Evolutionary conservation across 116 monocot species (phyloP).

Genomic region (Zostera marina): DNA sequence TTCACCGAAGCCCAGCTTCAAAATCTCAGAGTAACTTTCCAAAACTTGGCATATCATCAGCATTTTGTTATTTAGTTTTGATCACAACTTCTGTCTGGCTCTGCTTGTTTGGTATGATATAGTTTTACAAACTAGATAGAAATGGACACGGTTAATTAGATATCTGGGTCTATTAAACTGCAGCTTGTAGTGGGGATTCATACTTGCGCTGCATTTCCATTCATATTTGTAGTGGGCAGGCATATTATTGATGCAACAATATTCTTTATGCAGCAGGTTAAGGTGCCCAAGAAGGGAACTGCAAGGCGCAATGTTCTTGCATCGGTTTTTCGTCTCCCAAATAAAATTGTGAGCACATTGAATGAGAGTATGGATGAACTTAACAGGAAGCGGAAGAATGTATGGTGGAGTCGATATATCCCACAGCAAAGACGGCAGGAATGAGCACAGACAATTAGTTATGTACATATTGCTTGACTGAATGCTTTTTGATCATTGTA

Average conservation of each 20-base stretch:
- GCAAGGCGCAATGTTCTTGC: constrained; percentile 59
- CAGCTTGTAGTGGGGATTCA: neutral
- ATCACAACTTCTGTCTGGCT: neutral
- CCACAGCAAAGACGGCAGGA: constrained; percentile 45
- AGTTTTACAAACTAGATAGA: neutral
- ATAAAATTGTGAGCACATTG: constrained; percentile 59
- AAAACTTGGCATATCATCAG: neutral
- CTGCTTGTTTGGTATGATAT: neutral
- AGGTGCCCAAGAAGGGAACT: constrained; percentile 48
- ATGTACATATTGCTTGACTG: too few species aligned
- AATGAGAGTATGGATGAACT: constrained; percentile 82
- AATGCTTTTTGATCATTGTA: too few species aligned
- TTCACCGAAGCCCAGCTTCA: constrained; percentile 93
- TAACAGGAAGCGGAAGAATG: constrained; percentile 45
- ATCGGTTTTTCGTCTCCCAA: constrained; percentile 61
- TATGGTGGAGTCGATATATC: constrained; percentile 97
- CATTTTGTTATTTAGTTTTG: neutral
- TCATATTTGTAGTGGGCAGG: too few species aligned
- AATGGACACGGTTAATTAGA: neutral
- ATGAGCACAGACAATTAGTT: too few species aligned
- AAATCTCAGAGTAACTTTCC: constrained; percentile 42
- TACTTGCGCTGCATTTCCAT: too few species aligned
- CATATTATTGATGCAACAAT: neutral
- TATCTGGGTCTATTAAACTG: neutral
- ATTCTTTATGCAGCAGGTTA: constrained; percentile 31